Evolutionary conservation across 345 rosid species (phyloP).

Genomic region (Salix koriyanagi): DNA sequence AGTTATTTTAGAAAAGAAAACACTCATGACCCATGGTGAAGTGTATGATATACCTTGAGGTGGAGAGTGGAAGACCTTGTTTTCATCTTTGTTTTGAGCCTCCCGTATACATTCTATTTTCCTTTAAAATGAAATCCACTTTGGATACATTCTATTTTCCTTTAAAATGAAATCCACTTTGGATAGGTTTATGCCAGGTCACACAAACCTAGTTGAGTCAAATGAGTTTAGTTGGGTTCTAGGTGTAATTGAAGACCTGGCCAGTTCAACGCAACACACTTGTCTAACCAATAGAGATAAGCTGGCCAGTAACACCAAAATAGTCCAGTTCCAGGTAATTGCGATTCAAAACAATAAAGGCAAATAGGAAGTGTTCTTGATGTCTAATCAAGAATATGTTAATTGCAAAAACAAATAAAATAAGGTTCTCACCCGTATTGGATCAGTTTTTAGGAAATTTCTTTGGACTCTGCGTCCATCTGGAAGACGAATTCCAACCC

Average conservation of each 20-base stretch:
- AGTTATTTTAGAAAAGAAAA: no score
- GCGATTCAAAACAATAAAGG: not conserved
- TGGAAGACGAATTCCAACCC: slow-evolving; percentile 94
- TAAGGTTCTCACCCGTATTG: slow-evolving; percentile 54
- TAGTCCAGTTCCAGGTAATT: not conserved
- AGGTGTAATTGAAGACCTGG: not conserved
- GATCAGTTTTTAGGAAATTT: slow-evolving; percentile 68
- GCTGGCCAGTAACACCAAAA: not conserved
- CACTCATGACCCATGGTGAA: no score
- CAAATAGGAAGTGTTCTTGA: not conserved
- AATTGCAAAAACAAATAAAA: not conserved
- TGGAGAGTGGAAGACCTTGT: no score
- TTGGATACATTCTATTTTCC: no score
- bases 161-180: no score
- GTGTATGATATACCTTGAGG: no score
- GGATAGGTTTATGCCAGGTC: no score
- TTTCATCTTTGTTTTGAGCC: no score
- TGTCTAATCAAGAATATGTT: not conserved
- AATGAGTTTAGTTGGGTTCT: no score
- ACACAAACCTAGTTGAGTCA: no score
- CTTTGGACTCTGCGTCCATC: slow-evolving; percentile 88
- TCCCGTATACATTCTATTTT: no score
- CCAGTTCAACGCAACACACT: not conserved
- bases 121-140: no score
- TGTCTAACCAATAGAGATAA: not conserved